Evolutionary conservation across 75 land plant species (phyloP), one percentile per base, ranked within the genome.

Genomic region (Selaginella moellendorffii): DNA sequence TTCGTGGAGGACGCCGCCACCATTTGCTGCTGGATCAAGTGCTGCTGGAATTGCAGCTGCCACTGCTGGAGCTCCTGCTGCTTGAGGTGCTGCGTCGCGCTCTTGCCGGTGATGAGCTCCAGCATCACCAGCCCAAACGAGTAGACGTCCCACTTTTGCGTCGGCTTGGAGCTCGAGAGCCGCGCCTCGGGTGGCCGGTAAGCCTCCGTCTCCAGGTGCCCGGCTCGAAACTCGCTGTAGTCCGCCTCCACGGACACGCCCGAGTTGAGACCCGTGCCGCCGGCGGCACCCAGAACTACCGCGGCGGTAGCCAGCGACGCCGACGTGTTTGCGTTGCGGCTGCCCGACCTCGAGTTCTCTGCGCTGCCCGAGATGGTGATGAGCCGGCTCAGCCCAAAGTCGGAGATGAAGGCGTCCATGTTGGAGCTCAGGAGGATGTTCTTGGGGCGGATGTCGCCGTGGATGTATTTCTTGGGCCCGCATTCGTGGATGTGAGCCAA

Each of bases 61-160:
- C n/a, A n/a, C n/a, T n/a, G n/a, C n/a, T n/a, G n/a, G n/a, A n/a
- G n/a, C 46, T 36, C 14, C 10, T 36, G 46, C 46, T 36, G 5
- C 46, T 36, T 28, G 64, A 52, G 46, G 46, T 36, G 46, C 10
- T 5, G 14, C 5, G 10, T 36, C 46, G 46, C 46, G 14, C 14
- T 36, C 63, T 70, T 72, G 24, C 92, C 92, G 1, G 92, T 84
- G 0, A 87, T 65, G 36, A 87, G 36, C 66, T 87, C 87, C 0
- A 87, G 68, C 42, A 87, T 17, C 9, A 87, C 71, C 0, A 87
- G 75, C 14, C 92, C 92, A 54, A 81, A 84, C 21, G 92, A 77
- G 72, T 80, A 87, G 2, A 84, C 87, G 62, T 87, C 92, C 83
- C 83, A 87, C 69, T 87, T 87, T 30, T 87, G 92, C 1, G 81